These are phyloP conservation scores for Physcomitrellopsis africana DNA, from an alignment of 225 moss, liverwort and hornwort genomes.

Conservation along the genomic window DNA sequence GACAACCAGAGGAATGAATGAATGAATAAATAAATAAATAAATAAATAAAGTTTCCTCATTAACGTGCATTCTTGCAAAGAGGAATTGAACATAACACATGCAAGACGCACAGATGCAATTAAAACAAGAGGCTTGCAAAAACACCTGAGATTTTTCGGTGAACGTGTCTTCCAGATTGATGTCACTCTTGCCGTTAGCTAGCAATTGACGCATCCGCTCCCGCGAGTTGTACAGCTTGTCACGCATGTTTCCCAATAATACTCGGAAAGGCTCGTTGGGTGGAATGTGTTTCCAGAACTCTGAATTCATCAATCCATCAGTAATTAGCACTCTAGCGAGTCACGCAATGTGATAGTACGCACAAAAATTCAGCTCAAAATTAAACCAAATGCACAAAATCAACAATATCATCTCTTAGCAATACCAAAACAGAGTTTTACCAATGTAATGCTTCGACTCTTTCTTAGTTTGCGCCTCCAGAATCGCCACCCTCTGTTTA, in stretches of 20 bases:
- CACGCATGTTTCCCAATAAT: conserved; percentile 84
- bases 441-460: conserved; percentile 74
- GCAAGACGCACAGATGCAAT: background rate
- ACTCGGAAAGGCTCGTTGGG: conserved; percentile 91
- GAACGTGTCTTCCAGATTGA: conserved; percentile 74
- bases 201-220: conserved; percentile 92
- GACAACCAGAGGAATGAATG: background rate
- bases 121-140: background rate
- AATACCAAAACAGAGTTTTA: background rate
- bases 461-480: conserved; percentile 45
- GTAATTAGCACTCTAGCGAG: too few relatives aligned
- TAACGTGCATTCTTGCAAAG: background rate
- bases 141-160: conserved; percentile 64
- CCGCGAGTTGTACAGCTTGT: conserved; percentile 83
- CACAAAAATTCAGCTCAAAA: too few relatives aligned
- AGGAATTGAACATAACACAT: background rate
- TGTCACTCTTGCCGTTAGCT: conserved; percentile 78
- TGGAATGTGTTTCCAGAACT: conserved; percentile 98
- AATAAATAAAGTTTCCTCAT: background rate
- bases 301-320: too few relatives aligned
- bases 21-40: too few relatives aligned
- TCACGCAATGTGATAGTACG: too few relatives aligned
- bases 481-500: conserved; percentile 39
- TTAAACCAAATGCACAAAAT: too few relatives aligned
- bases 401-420: background rate